Conservation (phyloP, 257 asterid genomes). For the Misopates orontium region DNA sequence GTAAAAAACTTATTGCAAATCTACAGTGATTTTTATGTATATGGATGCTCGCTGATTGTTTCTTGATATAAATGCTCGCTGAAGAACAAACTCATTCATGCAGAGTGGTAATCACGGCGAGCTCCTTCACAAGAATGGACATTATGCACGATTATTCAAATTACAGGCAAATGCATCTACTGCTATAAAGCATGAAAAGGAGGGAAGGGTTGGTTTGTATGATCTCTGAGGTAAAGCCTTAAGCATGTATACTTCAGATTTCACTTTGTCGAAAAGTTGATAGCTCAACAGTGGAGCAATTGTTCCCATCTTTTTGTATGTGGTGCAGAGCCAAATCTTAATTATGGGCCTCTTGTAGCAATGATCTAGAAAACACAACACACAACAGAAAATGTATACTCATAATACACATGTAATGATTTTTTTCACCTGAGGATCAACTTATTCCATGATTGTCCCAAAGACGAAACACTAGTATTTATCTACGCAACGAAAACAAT, state of each 20-base stretch:
- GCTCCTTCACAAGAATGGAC: slow-evolving; percentile 29
- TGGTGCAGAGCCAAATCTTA: no score
- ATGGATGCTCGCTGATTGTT: not conserved
- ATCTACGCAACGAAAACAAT: not conserved
- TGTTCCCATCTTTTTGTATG: no score
- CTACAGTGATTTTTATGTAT: no score
- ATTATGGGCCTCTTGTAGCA: no score
- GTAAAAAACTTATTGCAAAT: no score
- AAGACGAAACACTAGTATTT: not conserved
- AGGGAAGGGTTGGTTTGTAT: slow-evolving; percentile 9
- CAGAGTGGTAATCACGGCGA: slow-evolving; percentile 41
- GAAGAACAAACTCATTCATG: slow-evolving; percentile 20
- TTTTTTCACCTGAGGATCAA: no score
- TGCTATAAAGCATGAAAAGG: slow-evolving; percentile 14
- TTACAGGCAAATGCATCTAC: slow-evolving; percentile 23
- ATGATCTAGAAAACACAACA: no score
- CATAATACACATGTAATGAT: no score
- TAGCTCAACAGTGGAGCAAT: no score
- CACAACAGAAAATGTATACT: no score
- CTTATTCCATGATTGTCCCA: no score
- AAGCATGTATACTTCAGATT: not conserved
- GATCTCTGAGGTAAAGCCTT: slow-evolving; percentile 8
- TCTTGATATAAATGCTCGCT: not conserved
- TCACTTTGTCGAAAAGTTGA: no score
- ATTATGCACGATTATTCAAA: slow-evolving; percentile 36